phyloP scores from a whole-genome alignment of 169 alveolate genomes.

The Theileria parva region DNA sequence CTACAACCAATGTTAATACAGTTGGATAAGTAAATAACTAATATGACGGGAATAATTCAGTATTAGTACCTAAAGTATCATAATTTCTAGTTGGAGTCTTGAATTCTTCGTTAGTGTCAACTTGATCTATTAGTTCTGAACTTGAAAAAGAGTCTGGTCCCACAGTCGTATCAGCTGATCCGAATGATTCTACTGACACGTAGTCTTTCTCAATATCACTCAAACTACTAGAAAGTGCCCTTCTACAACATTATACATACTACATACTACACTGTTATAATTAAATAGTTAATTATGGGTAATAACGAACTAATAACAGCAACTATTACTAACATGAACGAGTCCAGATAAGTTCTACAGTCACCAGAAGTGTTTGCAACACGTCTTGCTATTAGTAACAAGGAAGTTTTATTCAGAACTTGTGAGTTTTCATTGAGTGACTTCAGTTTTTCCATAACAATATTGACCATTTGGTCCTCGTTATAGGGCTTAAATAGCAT shows the following conservation, averaged over 20 bases:
- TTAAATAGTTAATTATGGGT: neutral
- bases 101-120: neutral
- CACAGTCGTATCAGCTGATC: neutral
- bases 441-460: slow-evolving; percentile 48
- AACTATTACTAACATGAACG: slow-evolving; percentile 43
- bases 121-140: slow-evolving; percentile 10
- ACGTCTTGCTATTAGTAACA: slow-evolving; percentile 50
- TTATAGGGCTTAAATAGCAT: slow-evolving; percentile 60
- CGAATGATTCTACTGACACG: neutral
- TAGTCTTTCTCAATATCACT: slow-evolving; percentile 38
- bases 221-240: slow-evolving; percentile 56
- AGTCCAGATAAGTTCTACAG: slow-evolving; percentile 61
- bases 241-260: slow-evolving; percentile 11
- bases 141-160: slow-evolving; percentile 4
- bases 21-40: neutral
- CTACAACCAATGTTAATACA: neutral
- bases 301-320: neutral
- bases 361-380: slow-evolving; percentile 69
- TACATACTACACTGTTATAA: no score
- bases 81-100: slow-evolving; percentile 5
- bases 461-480: slow-evolving; percentile 54
- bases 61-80: neutral
- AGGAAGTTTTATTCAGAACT: slow-evolving; percentile 55
- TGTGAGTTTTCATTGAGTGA: slow-evolving; percentile 24
- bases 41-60: neutral